Conservation (phyloP, 2,329 filamentous ascomycete species). For the Alternaria sp. region DNA sequence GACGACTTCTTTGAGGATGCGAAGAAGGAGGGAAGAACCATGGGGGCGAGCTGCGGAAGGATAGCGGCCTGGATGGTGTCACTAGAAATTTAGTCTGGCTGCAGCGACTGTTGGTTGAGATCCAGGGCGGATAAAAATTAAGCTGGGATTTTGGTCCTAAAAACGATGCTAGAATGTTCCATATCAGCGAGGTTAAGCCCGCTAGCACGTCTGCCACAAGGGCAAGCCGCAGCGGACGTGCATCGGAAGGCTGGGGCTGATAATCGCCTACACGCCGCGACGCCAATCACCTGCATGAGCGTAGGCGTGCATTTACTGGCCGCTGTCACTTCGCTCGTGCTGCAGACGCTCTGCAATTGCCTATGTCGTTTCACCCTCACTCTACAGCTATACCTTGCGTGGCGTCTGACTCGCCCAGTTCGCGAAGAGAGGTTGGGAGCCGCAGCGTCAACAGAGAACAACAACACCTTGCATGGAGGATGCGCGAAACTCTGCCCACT, state of each 20-base stretch:
- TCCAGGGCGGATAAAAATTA: constrained; percentile 36
- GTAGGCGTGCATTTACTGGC: background rate
- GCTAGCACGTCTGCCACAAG: constrained; percentile 26
- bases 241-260: constrained; percentile 34
- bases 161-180: constrained; percentile 48
- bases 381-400: background rate
- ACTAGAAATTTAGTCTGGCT: constrained; percentile 41
- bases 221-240: constrained; percentile 31
- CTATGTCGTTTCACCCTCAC: background rate
- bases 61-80: constrained; percentile 36
- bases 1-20: constrained; percentile 47
- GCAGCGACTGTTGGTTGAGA: constrained; percentile 41
- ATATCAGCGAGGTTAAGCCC: constrained; percentile 28
- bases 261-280: constrained; percentile 4
- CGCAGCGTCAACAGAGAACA: constrained; percentile 35
- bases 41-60: constrained; percentile 35
- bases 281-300: constrained; percentile 21
- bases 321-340: background rate
- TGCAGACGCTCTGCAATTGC: background rate
- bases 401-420: constrained; percentile 23
- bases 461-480: constrained; percentile 26
- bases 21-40: constrained; percentile 51
- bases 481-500: constrained; percentile 17
- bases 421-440: constrained; percentile 35
- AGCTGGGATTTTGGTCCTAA: constrained; percentile 26